A percentile compares a stretch with the other conserved stretches of the same genome.
phyloP scores from a whole-genome alignment of 148 eudicot genomes.

The Arbutus unedo region DNA sequence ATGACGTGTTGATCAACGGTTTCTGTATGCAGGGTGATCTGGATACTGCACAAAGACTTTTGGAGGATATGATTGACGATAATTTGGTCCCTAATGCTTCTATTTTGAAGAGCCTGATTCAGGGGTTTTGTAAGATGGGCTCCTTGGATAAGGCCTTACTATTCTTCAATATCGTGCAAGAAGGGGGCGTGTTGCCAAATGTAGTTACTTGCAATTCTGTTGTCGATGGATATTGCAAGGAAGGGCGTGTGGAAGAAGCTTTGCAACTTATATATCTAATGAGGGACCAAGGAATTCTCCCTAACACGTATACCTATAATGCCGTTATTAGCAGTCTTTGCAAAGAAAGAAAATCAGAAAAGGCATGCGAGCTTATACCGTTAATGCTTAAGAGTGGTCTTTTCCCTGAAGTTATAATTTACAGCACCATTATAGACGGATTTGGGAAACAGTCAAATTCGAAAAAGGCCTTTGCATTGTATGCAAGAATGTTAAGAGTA shows the following conservation, averaged over 20 bases:
- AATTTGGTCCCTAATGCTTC: slow-evolving; percentile 28
- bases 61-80: slow-evolving; percentile 32
- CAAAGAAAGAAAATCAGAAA: slow-evolving; percentile 32
- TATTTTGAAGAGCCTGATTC: slow-evolving; percentile 30
- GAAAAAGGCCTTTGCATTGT: slow-evolving; percentile 35
- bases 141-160: slow-evolving; percentile 33
- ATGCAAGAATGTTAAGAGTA: slow-evolving; percentile 33
- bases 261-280: slow-evolving; percentile 33
- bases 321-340: slow-evolving; percentile 36
- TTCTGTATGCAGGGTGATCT: slow-evolving; percentile 40
- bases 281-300: slow-evolving; percentile 30
- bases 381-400: slow-evolving; percentile 37
- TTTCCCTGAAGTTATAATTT: slow-evolving; percentile 37
- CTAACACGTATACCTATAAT: slow-evolving; percentile 32
- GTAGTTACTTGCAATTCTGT: slow-evolving; percentile 27
- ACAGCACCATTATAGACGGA: slow-evolving; percentile 40
- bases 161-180: slow-evolving; percentile 23
- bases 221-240: slow-evolving; percentile 36
- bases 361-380: slow-evolving; percentile 44
- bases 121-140: slow-evolving; percentile 39
- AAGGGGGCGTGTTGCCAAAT: slow-evolving; percentile 30
- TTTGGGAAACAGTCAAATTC: slow-evolving; percentile 33
- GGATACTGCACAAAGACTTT: slow-evolving; percentile 30
- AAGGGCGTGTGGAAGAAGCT: slow-evolving; percentile 37
- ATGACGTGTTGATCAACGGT: slow-evolving; percentile 34